Conservation (phyloP, 1,284 basidiomycete genomes). For the Ceratobasidium sp. region DNA sequence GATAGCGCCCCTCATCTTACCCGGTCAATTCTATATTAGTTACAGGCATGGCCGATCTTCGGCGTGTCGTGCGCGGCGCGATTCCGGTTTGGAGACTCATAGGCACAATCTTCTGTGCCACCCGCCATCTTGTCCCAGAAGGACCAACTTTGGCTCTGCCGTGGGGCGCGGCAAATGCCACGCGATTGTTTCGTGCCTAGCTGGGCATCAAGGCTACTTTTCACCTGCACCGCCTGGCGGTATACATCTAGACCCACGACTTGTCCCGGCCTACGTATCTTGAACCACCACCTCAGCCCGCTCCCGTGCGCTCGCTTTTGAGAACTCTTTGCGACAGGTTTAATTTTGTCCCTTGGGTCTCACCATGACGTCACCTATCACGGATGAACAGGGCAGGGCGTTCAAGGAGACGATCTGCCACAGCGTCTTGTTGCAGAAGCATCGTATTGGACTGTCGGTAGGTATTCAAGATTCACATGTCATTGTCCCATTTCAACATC, state of each 20-base stretch:
- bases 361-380: conserved; percentile 21
- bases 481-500: conserved; percentile 4
- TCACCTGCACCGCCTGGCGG: conserved; percentile 12
- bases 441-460: conserved; percentile 38
- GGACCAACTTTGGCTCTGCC: conserved; percentile 35
- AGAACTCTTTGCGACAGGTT: background rate
- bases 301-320: background rate
- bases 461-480: background rate
- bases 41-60: background rate
- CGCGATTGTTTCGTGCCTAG: conserved; percentile 4
- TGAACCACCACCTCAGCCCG: background rate
- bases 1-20: too few species aligned
- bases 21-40: conserved; percentile 1
- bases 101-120: conserved; percentile 27
- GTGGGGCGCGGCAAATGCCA: conserved; percentile 28
- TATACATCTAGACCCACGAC: conserved; percentile 16
- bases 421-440: conserved; percentile 13
- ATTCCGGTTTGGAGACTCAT: too few species aligned
- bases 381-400: conserved; percentile 14
- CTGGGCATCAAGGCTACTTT: background rate
- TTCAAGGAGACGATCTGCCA: conserved; percentile 24
- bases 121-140: too few species aligned
- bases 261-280: background rate
- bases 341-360: background rate
- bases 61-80: conserved; percentile 1